These are phyloP conservation scores for Trebouxia sp. DNA, from an alignment of 139 green algal species.

Conservation along the genomic window DNA sequence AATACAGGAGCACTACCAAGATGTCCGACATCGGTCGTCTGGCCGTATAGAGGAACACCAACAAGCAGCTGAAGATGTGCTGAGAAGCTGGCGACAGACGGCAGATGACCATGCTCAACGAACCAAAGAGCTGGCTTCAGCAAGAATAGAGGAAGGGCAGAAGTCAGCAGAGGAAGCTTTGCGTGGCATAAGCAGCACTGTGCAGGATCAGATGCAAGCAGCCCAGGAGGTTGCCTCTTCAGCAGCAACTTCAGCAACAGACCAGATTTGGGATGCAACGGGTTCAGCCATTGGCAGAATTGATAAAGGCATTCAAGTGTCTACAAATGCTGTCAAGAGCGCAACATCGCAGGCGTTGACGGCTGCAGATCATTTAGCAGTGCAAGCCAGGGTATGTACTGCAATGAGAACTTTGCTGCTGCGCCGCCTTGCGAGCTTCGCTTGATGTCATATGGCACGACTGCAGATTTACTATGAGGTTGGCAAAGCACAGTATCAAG, in stretches of 20 bases:
- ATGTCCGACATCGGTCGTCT: background rate
- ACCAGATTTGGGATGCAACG: background rate
- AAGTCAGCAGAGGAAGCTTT: background rate
- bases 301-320: background rate
- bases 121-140: background rate
- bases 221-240: background rate
- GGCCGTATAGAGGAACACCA: background rate
- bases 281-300: background rate
- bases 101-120: conserved; percentile 5
- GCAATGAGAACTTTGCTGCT: background rate
- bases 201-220: conserved; percentile 6
- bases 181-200: background rate
- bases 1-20: background rate
- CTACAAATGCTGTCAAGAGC: background rate
- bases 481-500: conserved; percentile 1
- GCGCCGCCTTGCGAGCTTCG: too few relatives aligned
- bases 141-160: conserved; percentile 2
- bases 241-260: background rate
- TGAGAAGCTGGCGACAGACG: background rate
- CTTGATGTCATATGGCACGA: too few relatives aligned
- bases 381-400: conserved; percentile 7
- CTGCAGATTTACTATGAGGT: conserved; percentile 4
- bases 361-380: background rate
- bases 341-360: background rate
- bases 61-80: background rate